These are phyloP conservation scores for Prunus dulcis DNA, from an alignment of 306 rosid genomes.

Conservation along the genomic window DNA sequence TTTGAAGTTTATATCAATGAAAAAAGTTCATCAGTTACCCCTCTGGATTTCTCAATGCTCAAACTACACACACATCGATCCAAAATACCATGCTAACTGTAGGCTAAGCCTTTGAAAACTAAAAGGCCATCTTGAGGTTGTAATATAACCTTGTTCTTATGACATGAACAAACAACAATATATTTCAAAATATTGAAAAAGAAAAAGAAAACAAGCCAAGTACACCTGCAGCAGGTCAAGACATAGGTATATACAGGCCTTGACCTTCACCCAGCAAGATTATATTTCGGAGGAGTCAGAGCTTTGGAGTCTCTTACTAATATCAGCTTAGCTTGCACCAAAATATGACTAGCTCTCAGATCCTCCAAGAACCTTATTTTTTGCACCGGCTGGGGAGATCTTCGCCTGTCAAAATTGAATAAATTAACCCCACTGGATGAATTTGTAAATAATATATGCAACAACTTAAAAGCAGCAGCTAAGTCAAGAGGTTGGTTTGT, in stretches of 20 bases:
- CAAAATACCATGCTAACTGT: no score
- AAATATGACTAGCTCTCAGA: slow-evolving; percentile 10
- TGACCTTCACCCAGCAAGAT: slow-evolving; percentile 14
- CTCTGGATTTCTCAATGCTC: slow-evolving; percentile 1
- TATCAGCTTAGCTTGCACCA: slow-evolving; percentile 18
- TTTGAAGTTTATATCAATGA: slow-evolving; percentile 1
- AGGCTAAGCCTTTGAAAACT: no score
- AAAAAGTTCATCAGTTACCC: not conserved
- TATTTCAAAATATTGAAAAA: not conserved
- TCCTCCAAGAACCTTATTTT: slow-evolving; percentile 16
- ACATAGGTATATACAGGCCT: slow-evolving; percentile 27
- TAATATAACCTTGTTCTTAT: not conserved
- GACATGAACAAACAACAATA: not conserved
- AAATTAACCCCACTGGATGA: slow-evolving; percentile 2
- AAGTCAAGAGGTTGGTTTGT: not conserved
- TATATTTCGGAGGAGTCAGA: not conserved
- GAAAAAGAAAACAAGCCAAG: not conserved
- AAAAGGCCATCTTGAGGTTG: not conserved
- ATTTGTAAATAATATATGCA: slow-evolving; percentile 6
- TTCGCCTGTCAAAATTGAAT: slow-evolving; percentile 37
- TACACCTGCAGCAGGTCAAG: slow-evolving; percentile 34
- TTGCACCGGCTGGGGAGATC: slow-evolving; percentile 21
- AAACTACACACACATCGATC: not conserved
- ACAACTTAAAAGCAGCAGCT: not conserved
- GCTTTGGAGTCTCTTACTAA: slow-evolving; percentile 19